Evolutionary conservation across 441 rosid genomes (phyloP), one percentile per base, ranked within the genome.

Genomic region (Erodium moschatum): DNA sequence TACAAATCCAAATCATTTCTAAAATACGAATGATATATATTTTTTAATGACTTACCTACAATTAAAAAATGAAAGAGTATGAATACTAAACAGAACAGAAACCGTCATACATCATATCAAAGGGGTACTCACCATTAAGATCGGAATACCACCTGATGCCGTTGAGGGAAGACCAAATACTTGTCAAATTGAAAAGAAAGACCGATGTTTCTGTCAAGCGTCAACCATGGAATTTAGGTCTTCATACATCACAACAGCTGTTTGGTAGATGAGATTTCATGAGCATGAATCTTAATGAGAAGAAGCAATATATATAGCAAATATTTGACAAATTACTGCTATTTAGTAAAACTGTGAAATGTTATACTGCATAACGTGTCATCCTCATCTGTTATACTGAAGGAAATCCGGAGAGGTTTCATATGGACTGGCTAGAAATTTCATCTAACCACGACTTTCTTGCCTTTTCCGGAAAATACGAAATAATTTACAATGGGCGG

Each of bases 181-280:
- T 52, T 52, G 16, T 52, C 20, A 15, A 52, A 15, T 52, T 15
- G 19, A 52, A 12, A 52, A 52, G 9, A 52, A 52, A 52, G 8
- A 52, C 13, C 1, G 60, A 52, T 15, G 5, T 11, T 13, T 13
- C 5, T 48, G 56, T 48, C 56, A 48, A 48, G 56, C 11, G 5
- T 13, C 56, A 13, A 13, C 60, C 60, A 16, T 52, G 6, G 19
- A 52, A 13, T 52, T 52, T 52, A 52, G 60, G 60, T 52, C 60
- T 52, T 52, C 60, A 52, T 15, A n/a, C 60, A 52, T 52, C 19
- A 6, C 60, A 52, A 52, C 60, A 52, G 60, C 20, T 52, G 60
- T 16, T 52, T 16, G 7, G 60, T 52, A 52, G 20, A 52, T 52
- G 1, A 1, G 20, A 52, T 52, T 52, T n/a, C 19, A n/a, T 52